A percentile compares a stretch with the other conserved stretches of the same genome.
Evolutionary conservation across 139 green algal genomes (phyloP).

Genomic region (Pycnococcus provasolii): DNA sequence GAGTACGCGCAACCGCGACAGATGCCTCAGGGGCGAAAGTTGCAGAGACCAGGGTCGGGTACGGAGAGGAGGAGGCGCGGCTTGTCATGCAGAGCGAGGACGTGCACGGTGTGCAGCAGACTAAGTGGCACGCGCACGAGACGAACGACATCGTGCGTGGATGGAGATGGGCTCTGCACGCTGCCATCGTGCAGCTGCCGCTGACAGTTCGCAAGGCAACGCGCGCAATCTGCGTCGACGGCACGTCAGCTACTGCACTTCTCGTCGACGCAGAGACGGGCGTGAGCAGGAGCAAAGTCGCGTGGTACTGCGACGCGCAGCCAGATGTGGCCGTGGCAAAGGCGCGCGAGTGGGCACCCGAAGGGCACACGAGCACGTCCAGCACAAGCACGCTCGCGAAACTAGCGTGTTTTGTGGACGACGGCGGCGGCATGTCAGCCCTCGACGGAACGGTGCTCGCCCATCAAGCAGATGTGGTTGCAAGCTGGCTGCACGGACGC

Average conservation of each 20-base stretch:
- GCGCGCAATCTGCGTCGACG: slow-evolving; percentile 55
- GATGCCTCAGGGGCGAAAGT: slow-evolving; percentile 38
- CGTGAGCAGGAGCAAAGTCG: not conserved
- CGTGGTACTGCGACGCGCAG: slow-evolving; percentile 12
- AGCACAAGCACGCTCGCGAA: slow-evolving; percentile 73
- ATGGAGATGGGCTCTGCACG: slow-evolving; percentile 16
- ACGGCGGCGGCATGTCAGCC: slow-evolving; percentile 2
- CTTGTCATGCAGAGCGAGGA: not conserved
- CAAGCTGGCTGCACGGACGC: slow-evolving; percentile 49
- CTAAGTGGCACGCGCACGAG: not conserved
- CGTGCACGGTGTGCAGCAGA: not conserved
- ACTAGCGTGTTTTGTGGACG: slow-evolving; percentile 43
- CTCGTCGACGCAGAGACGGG: slow-evolving; percentile 54
- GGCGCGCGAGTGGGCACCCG: slow-evolving; percentile 49
- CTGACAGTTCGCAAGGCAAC: slow-evolving; percentile 15
- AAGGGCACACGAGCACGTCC: slow-evolving; percentile 54
- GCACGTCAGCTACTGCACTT: slow-evolving; percentile 72
- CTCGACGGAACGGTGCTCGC: slow-evolving; percentile 37
- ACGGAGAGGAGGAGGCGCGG: not conserved
- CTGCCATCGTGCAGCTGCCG: slow-evolving; percentile 5
- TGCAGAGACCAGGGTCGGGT: not conserved
- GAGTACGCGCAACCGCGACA: slow-evolving; percentile 54
- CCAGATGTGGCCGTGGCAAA: not conserved
- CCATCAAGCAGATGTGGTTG: slow-evolving; percentile 70
- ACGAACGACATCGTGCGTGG: not conserved